A percentile compares a stretch with the other conserved stretches of the same genome.
phyloP scores from a whole-genome alignment of 2,329 filamentous ascomycete species.

The Falciphora oryzae region DNA sequence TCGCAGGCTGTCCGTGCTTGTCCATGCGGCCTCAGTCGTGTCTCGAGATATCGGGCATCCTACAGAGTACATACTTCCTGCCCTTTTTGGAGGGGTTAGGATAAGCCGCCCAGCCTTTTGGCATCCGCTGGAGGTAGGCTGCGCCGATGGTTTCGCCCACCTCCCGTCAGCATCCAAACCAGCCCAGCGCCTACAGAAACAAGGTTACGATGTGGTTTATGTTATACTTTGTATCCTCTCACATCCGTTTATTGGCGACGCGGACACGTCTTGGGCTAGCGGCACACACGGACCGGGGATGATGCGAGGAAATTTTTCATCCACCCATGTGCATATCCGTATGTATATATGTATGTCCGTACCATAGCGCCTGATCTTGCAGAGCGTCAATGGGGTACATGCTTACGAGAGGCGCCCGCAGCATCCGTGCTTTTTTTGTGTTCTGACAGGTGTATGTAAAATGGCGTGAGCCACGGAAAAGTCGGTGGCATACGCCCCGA shows the following conservation, averaged over 20 bases:
- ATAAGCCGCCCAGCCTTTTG: neutral
- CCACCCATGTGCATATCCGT: too few relatives aligned
- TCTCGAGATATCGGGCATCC: neutral
- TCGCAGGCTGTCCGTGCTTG: neutral
- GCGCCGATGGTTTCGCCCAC: neutral
- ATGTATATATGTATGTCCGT: neutral
- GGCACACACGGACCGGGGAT: too few relatives aligned
- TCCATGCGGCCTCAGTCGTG: neutral
- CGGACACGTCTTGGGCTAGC: too few relatives aligned
- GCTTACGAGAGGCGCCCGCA: neutral
- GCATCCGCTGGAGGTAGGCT: too few relatives aligned
- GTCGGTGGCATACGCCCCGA: too few relatives aligned
- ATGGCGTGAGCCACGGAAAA: neutral
- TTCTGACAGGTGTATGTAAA: neutral
- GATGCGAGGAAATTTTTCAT: neutral
- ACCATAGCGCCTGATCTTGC: neutral
- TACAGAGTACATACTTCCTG: too few relatives aligned
- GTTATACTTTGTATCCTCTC: neutral
- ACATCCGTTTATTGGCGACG: neutral
- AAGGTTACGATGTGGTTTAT: neutral
- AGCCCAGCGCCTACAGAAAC: too few relatives aligned
- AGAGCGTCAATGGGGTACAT: neutral
- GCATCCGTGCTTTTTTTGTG: neutral
- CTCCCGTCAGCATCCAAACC: neutral
- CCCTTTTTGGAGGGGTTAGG: neutral